Evolutionary conservation across 371 early-diverging fungal genomes (phyloP), one percentile per base, ranked within the genome.

Genomic region (Mortierella sp.): DNA sequence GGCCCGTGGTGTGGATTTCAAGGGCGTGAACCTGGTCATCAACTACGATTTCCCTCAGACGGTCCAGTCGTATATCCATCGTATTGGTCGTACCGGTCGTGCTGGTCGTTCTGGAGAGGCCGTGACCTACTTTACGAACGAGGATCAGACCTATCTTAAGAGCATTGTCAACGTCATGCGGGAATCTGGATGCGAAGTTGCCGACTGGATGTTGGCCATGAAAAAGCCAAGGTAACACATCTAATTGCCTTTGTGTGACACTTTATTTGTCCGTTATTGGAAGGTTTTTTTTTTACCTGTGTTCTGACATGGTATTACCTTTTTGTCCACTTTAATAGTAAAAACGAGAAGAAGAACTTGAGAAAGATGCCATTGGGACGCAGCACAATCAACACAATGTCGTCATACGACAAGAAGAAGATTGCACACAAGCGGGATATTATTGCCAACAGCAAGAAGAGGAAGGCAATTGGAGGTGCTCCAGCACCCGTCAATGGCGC

Each of bases 31-130:
- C 72, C 72, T 96, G 72, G 99, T 98, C 41, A 94, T 98, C 89
- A 98, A 98, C 84, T 98, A 98, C 78, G 99, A 99, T 88, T 97
- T 99, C 88, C 99, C 99, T 54, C 96, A 96, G 88, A 94, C 95
- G 16, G 94, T 96, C 1, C 96, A 96, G 78, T 95, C 95, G 49
- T 99, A 99, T 87, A 97, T 98, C 77, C 98, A 98, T 89, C 88
- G 98, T 75, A 96, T 98, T 80, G 91, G 94, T 83, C 95, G 99
- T 89, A 97, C 98, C 4, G 99, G 96, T 88, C 95, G 97, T 90
- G 97, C 97, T 27, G 97, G 97, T 14, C 92, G 95, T 24, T 32
- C 82, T 1, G 97, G 97, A 78, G 92, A 94, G 77, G 96, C 97
- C 35, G 87, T 97, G 71, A 97, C 97, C 1, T 97, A 95, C 80